phyloP scores from a whole-genome alignment of 192 early-diverging fungal species.

The Backusella macrospora region DNA sequence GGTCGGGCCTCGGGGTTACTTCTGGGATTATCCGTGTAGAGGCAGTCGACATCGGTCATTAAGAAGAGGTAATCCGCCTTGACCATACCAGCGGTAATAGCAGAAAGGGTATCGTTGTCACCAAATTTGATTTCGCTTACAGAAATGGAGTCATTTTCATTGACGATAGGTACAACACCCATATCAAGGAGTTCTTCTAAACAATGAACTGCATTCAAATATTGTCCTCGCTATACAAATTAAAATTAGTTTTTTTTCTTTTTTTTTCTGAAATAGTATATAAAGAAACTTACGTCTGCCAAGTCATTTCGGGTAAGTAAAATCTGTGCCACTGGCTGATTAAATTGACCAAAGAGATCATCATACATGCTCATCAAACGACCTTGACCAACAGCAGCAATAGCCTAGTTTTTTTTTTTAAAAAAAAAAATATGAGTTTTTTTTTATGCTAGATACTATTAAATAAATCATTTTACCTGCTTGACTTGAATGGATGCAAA shows the following conservation, averaged over 20 bases:
- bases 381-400: constrained; percentile 97
- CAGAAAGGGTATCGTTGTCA: constrained; percentile 98
- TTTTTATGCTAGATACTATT: constrained; percentile 14
- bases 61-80: constrained; percentile 95
- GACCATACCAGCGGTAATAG: constrained; percentile 96
- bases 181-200: constrained; percentile 87
- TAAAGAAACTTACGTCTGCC: constrained; percentile 68
- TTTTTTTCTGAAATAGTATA: no score
- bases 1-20: constrained; percentile 85
- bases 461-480: constrained; percentile 24
- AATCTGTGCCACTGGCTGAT: constrained; percentile 93
- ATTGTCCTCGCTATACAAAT: constrained; percentile 81
- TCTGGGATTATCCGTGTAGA: constrained; percentile 96
- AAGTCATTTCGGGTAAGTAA: constrained; percentile 91
- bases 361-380: constrained; percentile 96
- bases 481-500: constrained; percentile 66
- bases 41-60: constrained; percentile 95
- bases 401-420: constrained; percentile 59
- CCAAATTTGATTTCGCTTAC: constrained; percentile 94
- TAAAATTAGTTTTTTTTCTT: no score
- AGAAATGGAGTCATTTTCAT: constrained; percentile 97
- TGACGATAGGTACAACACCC: constrained; percentile 94
- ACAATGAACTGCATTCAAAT: constrained; percentile 95
- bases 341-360: constrained; percentile 90
- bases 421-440: constrained; percentile 4